Percentiles rank a stretch among this genome's conserved stretches.
These are phyloP conservation scores for Ceratorhiza oryzae-sativae DNA, from an alignment of 1,284 basidiomycete species.

Conservation along the genomic window DNA sequence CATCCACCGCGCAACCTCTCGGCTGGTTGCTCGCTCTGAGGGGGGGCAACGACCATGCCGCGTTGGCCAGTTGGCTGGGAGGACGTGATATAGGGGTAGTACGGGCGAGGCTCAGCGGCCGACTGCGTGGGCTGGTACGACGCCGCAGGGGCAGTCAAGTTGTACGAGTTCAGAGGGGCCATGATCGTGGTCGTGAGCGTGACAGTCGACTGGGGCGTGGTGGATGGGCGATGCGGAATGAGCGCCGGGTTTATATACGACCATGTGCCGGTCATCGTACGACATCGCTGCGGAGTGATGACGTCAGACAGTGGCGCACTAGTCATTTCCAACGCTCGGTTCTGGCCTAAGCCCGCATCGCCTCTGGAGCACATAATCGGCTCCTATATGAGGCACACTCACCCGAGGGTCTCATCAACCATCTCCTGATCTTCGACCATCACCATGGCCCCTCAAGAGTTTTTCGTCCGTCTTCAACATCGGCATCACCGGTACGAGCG, in stretches of 20 bases:
- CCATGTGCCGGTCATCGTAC: background rate
- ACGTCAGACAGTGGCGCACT: constrained; percentile 4
- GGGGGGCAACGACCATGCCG: constrained; percentile 20
- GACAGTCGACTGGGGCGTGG: background rate
- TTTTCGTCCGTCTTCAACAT: constrained; percentile 44
- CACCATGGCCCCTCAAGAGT: constrained; percentile 37
- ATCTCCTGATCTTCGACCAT: background rate
- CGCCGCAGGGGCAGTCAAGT: constrained; percentile 7
- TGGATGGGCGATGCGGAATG: background rate
- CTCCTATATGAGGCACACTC: background rate
- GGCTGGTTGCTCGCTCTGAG: constrained; percentile 4
- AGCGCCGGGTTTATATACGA: background rate
- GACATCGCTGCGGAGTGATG: constrained; percentile 25
- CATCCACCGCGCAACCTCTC: constrained; percentile 36
- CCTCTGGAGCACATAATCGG: background rate
- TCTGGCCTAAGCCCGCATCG: background rate
- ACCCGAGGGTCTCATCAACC: background rate
- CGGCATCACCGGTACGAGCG: constrained; percentile 35
- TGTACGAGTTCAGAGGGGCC: constrained; percentile 25
- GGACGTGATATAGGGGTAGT: constrained; percentile 32
- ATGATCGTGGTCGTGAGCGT: background rate
- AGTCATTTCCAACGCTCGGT: background rate
- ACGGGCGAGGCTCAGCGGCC: constrained; percentile 5
- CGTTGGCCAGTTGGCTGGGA: constrained; percentile 33
- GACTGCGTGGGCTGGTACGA: constrained; percentile 22